phyloP scores from a whole-genome alignment of 2,329 filamentous ascomycete genomes.

The Calonectria leucothoes region DNA sequence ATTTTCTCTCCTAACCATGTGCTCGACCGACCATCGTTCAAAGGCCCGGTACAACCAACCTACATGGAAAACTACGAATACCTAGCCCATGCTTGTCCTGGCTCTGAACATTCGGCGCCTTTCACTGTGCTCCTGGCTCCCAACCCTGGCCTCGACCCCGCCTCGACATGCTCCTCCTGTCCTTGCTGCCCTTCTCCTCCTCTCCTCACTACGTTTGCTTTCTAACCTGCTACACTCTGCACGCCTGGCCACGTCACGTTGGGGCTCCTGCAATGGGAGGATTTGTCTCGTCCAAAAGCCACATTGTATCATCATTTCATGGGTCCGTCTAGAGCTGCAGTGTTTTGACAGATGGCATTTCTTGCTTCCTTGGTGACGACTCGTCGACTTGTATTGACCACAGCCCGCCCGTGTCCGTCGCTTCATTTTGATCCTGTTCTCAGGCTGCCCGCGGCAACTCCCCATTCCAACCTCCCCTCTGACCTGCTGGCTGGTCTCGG shows the following conservation, averaged over 20 bases:
- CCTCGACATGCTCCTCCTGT: neutral
- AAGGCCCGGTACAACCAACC: neutral
- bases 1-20: neutral
- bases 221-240: constrained; percentile 23
- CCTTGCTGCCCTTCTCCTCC: neutral
- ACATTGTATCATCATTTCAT: constrained; percentile 1
- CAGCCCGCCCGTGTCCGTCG: neutral
- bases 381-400: neutral
- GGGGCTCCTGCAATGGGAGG: neutral
- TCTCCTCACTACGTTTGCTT: constrained; percentile 9
- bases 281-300: constrained; percentile 6
- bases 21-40: neutral
- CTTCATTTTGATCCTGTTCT: neutral
- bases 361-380: neutral
- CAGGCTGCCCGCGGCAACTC: neutral
- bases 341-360: neutral
- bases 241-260: constrained; percentile 12
- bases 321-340: neutral
- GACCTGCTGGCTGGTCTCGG: neutral
- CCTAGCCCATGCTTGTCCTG: neutral
- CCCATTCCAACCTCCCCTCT: neutral
- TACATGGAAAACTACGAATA: neutral
- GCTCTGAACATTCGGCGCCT: neutral
- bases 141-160: neutral
- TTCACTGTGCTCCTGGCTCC: neutral